Conservation (phyloP, 2,329 filamentous ascomycete species). For the Ambrosiella cleistominuta region DNA sequence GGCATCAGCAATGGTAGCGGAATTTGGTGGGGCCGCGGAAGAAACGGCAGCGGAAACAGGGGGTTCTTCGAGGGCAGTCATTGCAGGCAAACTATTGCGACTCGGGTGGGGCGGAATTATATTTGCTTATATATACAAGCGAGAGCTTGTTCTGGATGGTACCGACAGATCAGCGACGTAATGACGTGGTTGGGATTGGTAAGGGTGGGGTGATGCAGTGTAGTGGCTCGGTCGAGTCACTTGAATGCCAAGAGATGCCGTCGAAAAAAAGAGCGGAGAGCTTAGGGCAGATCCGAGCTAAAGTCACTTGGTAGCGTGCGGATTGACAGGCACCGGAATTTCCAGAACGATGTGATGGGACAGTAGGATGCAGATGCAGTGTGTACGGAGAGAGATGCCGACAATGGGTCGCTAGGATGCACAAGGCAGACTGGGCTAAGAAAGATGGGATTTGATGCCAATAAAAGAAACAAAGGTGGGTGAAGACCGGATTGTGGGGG, state of each 20-base stretch:
- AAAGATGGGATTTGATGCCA: not conserved
- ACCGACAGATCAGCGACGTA: constrained; percentile 1
- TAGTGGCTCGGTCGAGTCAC: not conserved
- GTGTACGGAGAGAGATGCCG: not conserved
- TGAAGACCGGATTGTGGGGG: not conserved
- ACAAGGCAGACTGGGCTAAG: not conserved
- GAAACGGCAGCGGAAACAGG: not conserved
- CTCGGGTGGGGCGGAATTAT: not conserved
- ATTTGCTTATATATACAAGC: not conserved
- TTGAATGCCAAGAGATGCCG: not conserved
- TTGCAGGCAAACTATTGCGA: not conserved
- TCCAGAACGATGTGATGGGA: constrained; percentile 2
- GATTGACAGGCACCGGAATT: constrained; percentile 8
- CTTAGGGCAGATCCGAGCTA: not conserved
- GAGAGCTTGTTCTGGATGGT: not conserved
- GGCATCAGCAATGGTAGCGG: not conserved
- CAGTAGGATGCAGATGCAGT: constrained; percentile 1
- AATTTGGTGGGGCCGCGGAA: not conserved
- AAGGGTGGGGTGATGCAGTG: not conserved
- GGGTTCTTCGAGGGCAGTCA: constrained; percentile 1
- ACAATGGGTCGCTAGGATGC: not conserved
- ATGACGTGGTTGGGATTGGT: too few relatives aligned
- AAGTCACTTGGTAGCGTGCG: constrained; percentile 4
- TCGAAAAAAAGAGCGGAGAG: constrained; percentile 1
- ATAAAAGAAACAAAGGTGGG: not conserved